phyloP scores from a whole-genome alignment of 2,329 filamentous ascomycete genomes.

The Helotiales sp. region DNA sequence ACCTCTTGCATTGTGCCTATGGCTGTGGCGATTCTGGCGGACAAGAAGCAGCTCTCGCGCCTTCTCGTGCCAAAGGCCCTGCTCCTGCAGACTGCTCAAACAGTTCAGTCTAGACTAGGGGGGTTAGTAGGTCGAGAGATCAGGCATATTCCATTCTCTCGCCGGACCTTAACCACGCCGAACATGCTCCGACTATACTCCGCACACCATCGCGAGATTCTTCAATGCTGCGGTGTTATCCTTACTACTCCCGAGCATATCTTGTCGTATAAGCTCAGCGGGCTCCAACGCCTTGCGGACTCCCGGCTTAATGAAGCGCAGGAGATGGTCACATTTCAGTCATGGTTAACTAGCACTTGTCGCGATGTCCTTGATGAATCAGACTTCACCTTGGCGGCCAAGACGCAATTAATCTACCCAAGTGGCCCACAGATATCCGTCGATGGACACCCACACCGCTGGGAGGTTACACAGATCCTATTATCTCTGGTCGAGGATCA shows the following conservation, averaged over 20 bases:
- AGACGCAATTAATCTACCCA: conserved; percentile 48
- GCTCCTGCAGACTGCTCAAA: conserved; percentile 51
- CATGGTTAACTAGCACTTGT: conserved; percentile 49
- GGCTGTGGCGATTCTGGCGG: conserved; percentile 52
- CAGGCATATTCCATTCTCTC: conserved; percentile 53
- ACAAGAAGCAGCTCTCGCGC: conserved; percentile 48
- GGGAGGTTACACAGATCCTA: conserved; percentile 42
- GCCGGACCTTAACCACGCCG: conserved; percentile 46
- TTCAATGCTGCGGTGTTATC: conserved; percentile 47
- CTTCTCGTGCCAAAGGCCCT: conserved; percentile 52
- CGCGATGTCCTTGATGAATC: conserved; percentile 60
- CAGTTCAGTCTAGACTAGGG: conserved; percentile 51
- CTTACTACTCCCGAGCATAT: conserved; percentile 57
- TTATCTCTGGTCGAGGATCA: conserved; percentile 41
- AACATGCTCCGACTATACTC: conserved; percentile 43
- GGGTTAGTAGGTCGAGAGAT: conserved; percentile 50
- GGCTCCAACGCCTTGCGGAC: conserved; percentile 52
- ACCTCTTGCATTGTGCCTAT: conserved; percentile 62
- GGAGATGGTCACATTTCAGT: conserved; percentile 50
- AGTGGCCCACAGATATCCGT: conserved; percentile 45
- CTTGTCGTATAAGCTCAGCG: conserved; percentile 57
- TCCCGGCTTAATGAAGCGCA: conserved; percentile 45
- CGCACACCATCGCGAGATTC: conserved; percentile 44
- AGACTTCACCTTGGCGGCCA: conserved; percentile 46
- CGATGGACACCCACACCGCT: conserved; percentile 47